Evolutionary conservation across 192 early-diverging fungal genomes (phyloP).

Genomic region (Umbelopsis ramanniana): DNA sequence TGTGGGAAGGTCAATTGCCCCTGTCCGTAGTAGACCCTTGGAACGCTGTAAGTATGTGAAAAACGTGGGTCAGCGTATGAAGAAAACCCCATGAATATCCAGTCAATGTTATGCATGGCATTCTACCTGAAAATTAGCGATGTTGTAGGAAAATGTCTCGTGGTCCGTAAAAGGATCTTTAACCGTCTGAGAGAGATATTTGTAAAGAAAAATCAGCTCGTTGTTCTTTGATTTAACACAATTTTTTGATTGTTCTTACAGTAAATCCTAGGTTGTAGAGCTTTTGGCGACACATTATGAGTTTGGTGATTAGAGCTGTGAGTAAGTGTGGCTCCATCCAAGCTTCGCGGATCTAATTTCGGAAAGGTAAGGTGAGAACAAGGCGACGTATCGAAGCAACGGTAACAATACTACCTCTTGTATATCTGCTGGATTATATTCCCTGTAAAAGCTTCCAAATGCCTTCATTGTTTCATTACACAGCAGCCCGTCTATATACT

Average conservation of each 20-base stretch:
- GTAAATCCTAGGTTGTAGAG: slow-evolving; percentile 50
- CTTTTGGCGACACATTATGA: slow-evolving; percentile 50
- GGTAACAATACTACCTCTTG: slow-evolving; percentile 31
- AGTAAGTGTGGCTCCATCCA: slow-evolving; percentile 55
- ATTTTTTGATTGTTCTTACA: slow-evolving; percentile 23
- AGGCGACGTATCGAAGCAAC: background rate
- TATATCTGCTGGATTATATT: slow-evolving; percentile 41
- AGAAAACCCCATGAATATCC: too few species aligned
- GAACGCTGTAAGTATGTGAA: slow-evolving; percentile 34
- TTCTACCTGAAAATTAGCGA: slow-evolving; percentile 49
- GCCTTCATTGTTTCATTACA: slow-evolving; percentile 52
- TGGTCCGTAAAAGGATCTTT: slow-evolving; percentile 59
- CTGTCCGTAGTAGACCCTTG: slow-evolving; percentile 31
- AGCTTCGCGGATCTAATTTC: slow-evolving; percentile 34
- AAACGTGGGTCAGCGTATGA: background rate
- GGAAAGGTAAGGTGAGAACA: slow-evolving; percentile 5
- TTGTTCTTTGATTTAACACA: background rate
- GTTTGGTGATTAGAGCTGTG: slow-evolving; percentile 51
- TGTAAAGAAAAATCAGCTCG: slow-evolving; percentile 1
- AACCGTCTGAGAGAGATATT: slow-evolving; percentile 36
- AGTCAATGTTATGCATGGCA: too few species aligned
- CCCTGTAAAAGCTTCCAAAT: slow-evolving; percentile 44
- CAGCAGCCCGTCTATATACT: slow-evolving; percentile 54
- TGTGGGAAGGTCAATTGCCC: slow-evolving; percentile 43
- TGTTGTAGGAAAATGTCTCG: slow-evolving; percentile 39